phyloP scores from a whole-genome alignment of 306 rosid species.

The Cucumis hystrix region DNA sequence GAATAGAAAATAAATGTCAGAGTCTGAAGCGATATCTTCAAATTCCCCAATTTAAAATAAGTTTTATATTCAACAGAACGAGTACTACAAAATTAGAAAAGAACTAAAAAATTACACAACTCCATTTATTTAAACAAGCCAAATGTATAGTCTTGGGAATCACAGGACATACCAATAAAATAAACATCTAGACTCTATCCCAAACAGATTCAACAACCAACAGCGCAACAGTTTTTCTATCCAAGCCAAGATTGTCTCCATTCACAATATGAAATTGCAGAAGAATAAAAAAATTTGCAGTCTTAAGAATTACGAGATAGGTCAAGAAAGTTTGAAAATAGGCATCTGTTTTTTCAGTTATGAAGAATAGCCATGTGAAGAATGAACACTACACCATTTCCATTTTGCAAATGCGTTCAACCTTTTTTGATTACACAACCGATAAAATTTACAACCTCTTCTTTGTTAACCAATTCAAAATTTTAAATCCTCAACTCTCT shows the following conservation, averaged over 20 bases:
- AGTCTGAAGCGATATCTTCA: not conserved
- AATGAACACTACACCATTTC: not conserved
- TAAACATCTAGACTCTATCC: not conserved
- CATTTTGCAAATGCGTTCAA: not conserved
- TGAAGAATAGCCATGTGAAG: not conserved
- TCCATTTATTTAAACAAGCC: not conserved
- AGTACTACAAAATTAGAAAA: not conserved
- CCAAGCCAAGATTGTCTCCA: not conserved
- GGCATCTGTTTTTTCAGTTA: not conserved
- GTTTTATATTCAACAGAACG: not conserved
- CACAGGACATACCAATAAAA: not conserved
- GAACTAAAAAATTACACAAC: not conserved
- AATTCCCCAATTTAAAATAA: not conserved
- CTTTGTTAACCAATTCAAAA: not conserved
- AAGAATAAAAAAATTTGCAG: not conserved
- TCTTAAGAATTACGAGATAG: not conserved
- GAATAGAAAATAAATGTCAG: not conserved
- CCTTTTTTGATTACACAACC: not conserved
- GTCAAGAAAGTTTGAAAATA: not conserved
- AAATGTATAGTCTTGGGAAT: not conserved
- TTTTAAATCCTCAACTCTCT: not conserved
- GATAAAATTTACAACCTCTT: not conserved
- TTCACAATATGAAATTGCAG: not conserved
- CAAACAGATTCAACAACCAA: not conserved
- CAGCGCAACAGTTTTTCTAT: not conserved